Evolutionary conservation across 305 asterid species (phyloP), one percentile per base, ranked within the genome.

Genomic region (Fraxinus latifolia): DNA sequence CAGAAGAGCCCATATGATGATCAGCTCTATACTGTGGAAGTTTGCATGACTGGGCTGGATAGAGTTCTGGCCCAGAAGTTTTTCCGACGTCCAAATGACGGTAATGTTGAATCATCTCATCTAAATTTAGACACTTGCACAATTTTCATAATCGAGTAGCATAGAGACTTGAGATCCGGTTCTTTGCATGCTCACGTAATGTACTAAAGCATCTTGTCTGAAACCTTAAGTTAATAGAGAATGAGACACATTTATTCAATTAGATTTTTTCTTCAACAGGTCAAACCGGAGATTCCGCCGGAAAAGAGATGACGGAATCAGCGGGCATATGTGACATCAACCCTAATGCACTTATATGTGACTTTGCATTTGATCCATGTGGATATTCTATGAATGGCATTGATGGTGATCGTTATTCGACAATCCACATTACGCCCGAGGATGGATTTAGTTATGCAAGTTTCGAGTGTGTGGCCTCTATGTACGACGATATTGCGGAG

Each of bases 331-430:
- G 87, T 11, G 87, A 77, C 4, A 84, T 96, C 12, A 94, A 93
- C 53, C 80, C 85, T 14, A 87, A 87, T 12, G 97, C 97, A 0
- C 68, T 90, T 21, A 85, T 96, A 0, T 96, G 99, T 23, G 99
- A 96, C 82, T 96, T 87, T 79, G 97, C 95, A 4, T 96, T 96
- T 37, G 98, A 94, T 71, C 99, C 99, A 0, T 96, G 99, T 77
- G 99, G 99, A 0, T 96, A 96, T 79, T 96, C 99, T 0, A 96
- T 96, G 99, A 96, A 96, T 79, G 97, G 98, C 0, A 68, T 96
- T 5, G 97, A 94, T 55, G 88, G 88, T 15, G 84, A 87, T 82
- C 94, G 97, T 33, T 96, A 96, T 81, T 96, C 97, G 1, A 96
- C 99, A 9, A 90, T 96, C 73, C 99, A 96, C 82, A 98, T 96